These are phyloP conservation scores for Saccharomycopsis selenospora DNA, from an alignment of 805 yeast species.

Conservation along the genomic window DNA sequence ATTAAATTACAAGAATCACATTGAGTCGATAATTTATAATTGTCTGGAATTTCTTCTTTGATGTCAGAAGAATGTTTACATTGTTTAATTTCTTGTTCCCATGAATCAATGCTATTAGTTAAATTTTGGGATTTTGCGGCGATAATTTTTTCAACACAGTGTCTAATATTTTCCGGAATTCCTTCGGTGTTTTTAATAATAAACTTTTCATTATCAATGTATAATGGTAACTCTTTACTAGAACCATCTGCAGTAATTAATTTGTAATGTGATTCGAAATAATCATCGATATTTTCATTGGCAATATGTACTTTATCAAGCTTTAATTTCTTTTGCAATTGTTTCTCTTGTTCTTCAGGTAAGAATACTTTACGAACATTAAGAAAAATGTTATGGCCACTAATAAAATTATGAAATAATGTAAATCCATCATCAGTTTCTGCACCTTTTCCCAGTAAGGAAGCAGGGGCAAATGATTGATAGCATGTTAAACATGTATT, in stretches of 20 bases:
- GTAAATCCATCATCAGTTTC: constrained; percentile 11
- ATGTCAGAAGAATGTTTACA: constrained; percentile 71
- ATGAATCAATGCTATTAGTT: constrained; percentile 69
- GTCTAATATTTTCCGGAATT: constrained; percentile 8
- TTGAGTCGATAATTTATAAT: constrained; percentile 31
- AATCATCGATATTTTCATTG: constrained; percentile 17
- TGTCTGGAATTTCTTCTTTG: constrained; percentile 30
- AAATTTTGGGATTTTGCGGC: constrained; percentile 11
- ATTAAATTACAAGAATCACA: constrained; percentile 57
- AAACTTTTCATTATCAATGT: background rate
- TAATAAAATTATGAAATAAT: constrained; percentile 10
- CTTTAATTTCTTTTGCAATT: constrained; percentile 14
- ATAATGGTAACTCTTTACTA: constrained; percentile 3
- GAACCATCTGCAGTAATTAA: constrained; percentile 3
- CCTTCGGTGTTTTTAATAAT: background rate
- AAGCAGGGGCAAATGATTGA: constrained; percentile 19
- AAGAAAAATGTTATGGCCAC: constrained; percentile 17
- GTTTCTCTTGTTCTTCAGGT: constrained; percentile 16
- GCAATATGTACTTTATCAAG: constrained; percentile 19
- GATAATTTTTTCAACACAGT: constrained; percentile 15
- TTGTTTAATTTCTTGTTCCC: constrained; percentile 83
- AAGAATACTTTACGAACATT: constrained; percentile 17
- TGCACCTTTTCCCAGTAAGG: background rate
- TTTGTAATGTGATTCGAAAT: constrained; percentile 5
- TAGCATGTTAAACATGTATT: constrained; percentile 20